A percentile compares a stretch with the other conserved stretches of the same genome.
Conservation (phyloP, 2,329 filamentous ascomycete species). For the Aschersonia sp. region DNA sequence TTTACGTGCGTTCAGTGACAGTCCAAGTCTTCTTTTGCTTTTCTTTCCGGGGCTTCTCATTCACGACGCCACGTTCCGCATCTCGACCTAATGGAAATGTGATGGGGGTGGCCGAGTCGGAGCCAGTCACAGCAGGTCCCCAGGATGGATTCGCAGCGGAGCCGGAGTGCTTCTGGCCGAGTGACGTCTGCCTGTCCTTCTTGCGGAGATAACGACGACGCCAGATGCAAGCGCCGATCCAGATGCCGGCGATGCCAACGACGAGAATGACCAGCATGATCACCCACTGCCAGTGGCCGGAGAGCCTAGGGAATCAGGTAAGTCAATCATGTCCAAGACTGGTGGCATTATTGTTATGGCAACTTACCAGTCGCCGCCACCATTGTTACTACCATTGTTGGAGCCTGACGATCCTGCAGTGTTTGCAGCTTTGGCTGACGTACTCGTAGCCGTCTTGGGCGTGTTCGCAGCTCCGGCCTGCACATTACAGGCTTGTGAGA, state of each 20-base stretch:
- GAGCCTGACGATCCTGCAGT: neutral
- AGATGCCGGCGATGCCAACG: slow-evolving; percentile 52
- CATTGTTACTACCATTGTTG: slow-evolving; percentile 7
- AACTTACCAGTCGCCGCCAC: slow-evolving; percentile 33
- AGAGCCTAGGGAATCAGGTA: slow-evolving; percentile 34
- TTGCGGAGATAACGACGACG: slow-evolving; percentile 61
- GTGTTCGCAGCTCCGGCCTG: slow-evolving; percentile 9
- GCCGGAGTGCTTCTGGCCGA: slow-evolving; percentile 22
- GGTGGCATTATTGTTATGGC: neutral
- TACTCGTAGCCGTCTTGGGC: slow-evolving; percentile 6
- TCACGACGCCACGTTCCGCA: slow-evolving; percentile 3
- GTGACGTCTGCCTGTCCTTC: slow-evolving; percentile 37
- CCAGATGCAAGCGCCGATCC: slow-evolving; percentile 54
- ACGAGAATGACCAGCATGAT: slow-evolving; percentile 65
- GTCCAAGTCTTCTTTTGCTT: slow-evolving; percentile 34
- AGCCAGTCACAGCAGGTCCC: slow-evolving; percentile 15
- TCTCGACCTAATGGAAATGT: slow-evolving; percentile 3
- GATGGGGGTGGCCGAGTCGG: slow-evolving; percentile 10
- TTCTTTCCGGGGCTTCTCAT: slow-evolving; percentile 7
- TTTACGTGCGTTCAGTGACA: slow-evolving; percentile 26
- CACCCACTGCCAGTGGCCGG: slow-evolving; percentile 64
- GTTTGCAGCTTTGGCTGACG: slow-evolving; percentile 2
- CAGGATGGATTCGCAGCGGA: slow-evolving; percentile 20
- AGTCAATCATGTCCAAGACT: no score
- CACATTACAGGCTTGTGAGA: slow-evolving; percentile 46